Percentiles rank a stretch among this genome's conserved stretches.
These are phyloP conservation scores for Tetracladium marchalianum DNA, from an alignment of 495 filamentous ascomycete species.

Conservation along the genomic window DNA sequence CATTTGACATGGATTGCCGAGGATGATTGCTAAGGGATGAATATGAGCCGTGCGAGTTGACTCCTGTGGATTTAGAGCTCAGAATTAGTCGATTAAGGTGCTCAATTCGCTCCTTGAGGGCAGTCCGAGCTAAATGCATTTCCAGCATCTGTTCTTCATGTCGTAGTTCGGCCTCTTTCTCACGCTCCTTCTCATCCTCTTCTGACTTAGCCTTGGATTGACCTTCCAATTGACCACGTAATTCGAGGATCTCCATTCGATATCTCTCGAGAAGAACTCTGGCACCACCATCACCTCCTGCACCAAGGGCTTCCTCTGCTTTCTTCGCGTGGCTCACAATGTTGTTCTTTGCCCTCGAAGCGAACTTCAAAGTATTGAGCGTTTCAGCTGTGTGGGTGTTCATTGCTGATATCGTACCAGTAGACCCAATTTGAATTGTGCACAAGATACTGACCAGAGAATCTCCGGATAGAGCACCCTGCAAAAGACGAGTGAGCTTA, in stretches of 20 bases:
- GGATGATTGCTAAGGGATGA: conserved; percentile 63
- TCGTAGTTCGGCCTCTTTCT: conserved; percentile 71
- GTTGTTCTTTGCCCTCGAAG: conserved; percentile 91
- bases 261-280: conserved; percentile 87
- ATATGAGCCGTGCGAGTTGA: conserved; percentile 66
- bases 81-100: conserved; percentile 93
- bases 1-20: conserved; percentile 41
- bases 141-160: conserved; percentile 97
- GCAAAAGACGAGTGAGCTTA: conserved; percentile 87
- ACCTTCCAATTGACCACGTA: conserved; percentile 70
- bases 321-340: conserved; percentile 96
- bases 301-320: conserved; percentile 77
- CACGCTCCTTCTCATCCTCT: conserved; percentile 59
- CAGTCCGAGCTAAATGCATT: conserved; percentile 93
- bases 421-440: conserved; percentile 73
- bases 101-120: conserved; percentile 93
- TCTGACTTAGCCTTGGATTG: conserved; percentile 61
- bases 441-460: conserved; percentile 96
- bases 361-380: conserved; percentile 93
- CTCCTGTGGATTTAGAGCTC: conserved; percentile 88
- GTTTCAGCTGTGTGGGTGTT: conserved; percentile 75
- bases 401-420: conserved; percentile 49
- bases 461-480: conserved; percentile 86
- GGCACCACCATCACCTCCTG: conserved; percentile 69
- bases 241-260: conserved; percentile 81